Conservation (phyloP, 768 basidiomycete genomes). For the Arthromyces matolae region DNA sequence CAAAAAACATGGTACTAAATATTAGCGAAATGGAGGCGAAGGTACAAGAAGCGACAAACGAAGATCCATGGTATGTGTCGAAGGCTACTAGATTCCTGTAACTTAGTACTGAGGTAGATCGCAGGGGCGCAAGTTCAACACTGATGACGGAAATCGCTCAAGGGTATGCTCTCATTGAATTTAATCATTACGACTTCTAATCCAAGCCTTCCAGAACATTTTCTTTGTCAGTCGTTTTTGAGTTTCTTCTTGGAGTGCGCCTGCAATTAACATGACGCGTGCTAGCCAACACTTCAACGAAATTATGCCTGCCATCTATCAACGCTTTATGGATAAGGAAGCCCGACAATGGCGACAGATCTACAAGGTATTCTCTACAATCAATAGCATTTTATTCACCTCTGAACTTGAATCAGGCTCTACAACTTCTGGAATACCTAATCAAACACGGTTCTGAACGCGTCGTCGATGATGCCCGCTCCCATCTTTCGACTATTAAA, state of each 20-base stretch:
- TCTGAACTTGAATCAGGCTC: conserved; percentile 46
- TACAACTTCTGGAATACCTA: conserved; percentile 92
- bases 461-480: conserved; percentile 95
- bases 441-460: conserved; percentile 97
- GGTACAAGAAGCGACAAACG: conserved; percentile 94
- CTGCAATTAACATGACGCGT: background rate
- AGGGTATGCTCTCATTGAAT: conserved; percentile 49
- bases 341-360: conserved; percentile 98
- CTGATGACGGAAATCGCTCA: conserved; percentile 98
- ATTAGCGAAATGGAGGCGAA: conserved; percentile 97
- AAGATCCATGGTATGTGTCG: conserved; percentile 87
- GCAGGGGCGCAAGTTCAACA: conserved; percentile 91
- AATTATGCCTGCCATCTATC: conserved; percentile 97
- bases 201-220: conserved; percentile 64
- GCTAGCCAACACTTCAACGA: conserved; percentile 95
- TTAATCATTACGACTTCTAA: background rate
- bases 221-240: conserved; percentile 70
- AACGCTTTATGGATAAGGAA: conserved; percentile 97
- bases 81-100: background rate
- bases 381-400: background rate
- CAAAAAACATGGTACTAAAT: conserved; percentile 95
- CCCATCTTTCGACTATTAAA: conserved; percentile 92
- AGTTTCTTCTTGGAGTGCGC: background rate
- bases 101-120: conserved; percentile 5
- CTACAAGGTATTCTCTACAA: conserved; percentile 70